A percentile compares a stretch with the other conserved stretches of the same genome.
phyloP scores from a whole-genome alignment of 306 rosid species.

The Cucumis hystrix region DNA sequence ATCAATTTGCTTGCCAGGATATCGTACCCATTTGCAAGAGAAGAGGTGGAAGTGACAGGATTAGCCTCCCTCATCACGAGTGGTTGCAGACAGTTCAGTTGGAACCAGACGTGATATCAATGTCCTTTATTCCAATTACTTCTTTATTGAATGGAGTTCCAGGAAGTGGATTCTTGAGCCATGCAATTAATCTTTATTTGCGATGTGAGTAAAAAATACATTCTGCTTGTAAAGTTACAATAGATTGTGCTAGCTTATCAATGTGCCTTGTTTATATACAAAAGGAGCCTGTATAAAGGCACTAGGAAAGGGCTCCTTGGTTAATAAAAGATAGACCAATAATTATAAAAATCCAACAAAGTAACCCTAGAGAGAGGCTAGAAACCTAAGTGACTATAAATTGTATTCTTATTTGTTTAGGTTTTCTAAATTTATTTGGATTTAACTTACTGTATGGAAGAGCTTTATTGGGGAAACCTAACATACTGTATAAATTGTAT shows the following conservation, averaged over 20 bases:
- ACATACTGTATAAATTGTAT: too few species aligned
- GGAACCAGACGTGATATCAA: conserved; percentile 87
- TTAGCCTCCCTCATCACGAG: conserved; percentile 46
- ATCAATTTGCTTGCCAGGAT: conserved; percentile 39
- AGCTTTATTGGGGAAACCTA: not conserved
- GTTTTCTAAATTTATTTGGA: not conserved
- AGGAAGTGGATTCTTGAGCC: conserved; percentile 97
- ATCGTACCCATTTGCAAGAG: conserved; percentile 58
- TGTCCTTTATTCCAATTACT: conserved; percentile 90
- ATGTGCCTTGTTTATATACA: not conserved
- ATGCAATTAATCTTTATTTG: conserved; percentile 91
- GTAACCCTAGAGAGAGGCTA: not conserved
- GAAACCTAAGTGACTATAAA: not conserved
- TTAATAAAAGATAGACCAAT: not conserved
- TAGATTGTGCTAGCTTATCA: not conserved
- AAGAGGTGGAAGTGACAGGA: conserved; percentile 73
- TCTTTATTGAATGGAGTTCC: conserved; percentile 89
- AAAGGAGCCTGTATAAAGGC: not conserved
- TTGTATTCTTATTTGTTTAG: not conserved
- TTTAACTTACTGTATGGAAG: not conserved
- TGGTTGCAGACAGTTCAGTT: conserved; percentile 84
- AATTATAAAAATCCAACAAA: not conserved
- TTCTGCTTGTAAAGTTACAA: not conserved
- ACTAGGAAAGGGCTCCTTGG: not conserved
- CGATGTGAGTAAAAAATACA: conserved; percentile 56